Evolutionary conservation across 1,284 basidiomycete species (phyloP).

Genomic region (Sporisorium graminicola): DNA sequence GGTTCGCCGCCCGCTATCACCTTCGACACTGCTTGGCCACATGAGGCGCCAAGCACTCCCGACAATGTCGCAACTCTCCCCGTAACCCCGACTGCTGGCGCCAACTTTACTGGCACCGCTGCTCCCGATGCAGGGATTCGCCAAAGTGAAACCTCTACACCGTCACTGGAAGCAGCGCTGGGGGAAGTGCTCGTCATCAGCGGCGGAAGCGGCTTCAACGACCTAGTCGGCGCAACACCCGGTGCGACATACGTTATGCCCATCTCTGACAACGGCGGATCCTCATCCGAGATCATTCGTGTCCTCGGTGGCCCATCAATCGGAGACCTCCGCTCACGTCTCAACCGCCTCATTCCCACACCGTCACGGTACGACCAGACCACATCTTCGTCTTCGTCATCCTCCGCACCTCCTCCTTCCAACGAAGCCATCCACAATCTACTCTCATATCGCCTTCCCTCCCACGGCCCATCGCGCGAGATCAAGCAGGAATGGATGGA

Average conservation of each 20-base stretch:
- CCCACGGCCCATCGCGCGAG: slow-evolving; percentile 77
- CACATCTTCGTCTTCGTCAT: slow-evolving; percentile 49
- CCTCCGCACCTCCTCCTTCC: slow-evolving; percentile 33
- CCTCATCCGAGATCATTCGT: slow-evolving; percentile 62
- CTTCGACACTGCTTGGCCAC: slow-evolving; percentile 2
- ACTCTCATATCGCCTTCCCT: slow-evolving; percentile 83
- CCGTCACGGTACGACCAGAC: slow-evolving; percentile 73
- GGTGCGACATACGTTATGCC: slow-evolving; percentile 70
- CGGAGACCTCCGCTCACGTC: slow-evolving; percentile 77
- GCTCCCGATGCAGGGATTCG: not conserved
- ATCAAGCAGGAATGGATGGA: slow-evolving; percentile 91
- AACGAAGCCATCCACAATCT: slow-evolving; percentile 77
- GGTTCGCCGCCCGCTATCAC: slow-evolving; percentile 26
- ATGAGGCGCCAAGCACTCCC: not conserved
- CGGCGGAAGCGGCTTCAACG: slow-evolving; percentile 73
- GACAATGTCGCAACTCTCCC: not conserved
- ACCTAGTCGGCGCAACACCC: slow-evolving; percentile 73
- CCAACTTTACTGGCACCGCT: not conserved
- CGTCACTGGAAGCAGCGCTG: slow-evolving; percentile 20
- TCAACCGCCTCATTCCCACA: slow-evolving; percentile 82
- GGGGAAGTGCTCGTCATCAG: slow-evolving; percentile 71
- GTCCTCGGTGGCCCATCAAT: slow-evolving; percentile 65
- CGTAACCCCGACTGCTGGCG: not conserved
- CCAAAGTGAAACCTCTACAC: not conserved
- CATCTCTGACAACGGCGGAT: slow-evolving; percentile 80